Percentiles rank a stretch among this genome's conserved stretches.
Conservation (phyloP, 176 grass and related monocot genomes). For the Leersia perrieri region DNA sequence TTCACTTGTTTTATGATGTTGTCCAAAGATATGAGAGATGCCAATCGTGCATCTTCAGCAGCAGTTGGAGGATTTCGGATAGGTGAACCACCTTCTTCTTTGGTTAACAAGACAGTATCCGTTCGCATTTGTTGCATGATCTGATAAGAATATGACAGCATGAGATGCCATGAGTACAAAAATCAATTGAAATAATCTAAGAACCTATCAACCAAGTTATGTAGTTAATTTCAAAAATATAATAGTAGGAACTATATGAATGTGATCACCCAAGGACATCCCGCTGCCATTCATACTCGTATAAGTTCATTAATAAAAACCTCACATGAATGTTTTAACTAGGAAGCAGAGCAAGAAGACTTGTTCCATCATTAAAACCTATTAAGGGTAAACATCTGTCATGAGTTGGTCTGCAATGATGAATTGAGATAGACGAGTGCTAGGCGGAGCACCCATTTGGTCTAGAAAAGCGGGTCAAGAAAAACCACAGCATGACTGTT, state of each 20-base stretch:
- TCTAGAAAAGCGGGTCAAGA: background rate
- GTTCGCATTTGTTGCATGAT: slow-evolving; percentile 97
- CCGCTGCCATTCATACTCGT: background rate
- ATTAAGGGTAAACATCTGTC: background rate
- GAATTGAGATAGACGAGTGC: background rate
- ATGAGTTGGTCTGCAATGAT: background rate
- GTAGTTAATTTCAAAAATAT: slow-evolving; percentile 23
- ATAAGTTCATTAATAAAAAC: background rate
- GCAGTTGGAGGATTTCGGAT: slow-evolving; percentile 94
- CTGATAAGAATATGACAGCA: slow-evolving; percentile 43
- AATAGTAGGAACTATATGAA: background rate
- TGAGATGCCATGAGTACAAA: slow-evolving; percentile 13
- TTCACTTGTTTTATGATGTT: slow-evolving; percentile 87
- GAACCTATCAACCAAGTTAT: background rate
- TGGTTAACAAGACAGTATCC: slow-evolving; percentile 83
- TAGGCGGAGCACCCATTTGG: background rate
- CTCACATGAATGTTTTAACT: background rate
- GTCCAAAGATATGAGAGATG: slow-evolving; percentile 98
- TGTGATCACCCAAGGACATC: background rate
- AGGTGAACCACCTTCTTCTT: slow-evolving; percentile 98
- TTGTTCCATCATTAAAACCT: slow-evolving; percentile 8
- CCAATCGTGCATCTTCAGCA: slow-evolving; percentile 92
- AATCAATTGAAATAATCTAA: slow-evolving; percentile 9
- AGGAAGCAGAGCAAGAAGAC: background rate
- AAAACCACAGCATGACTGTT: background rate